Evolutionary conservation across 177 flowering plant species (phyloP), one percentile per base, ranked within the genome.

Genomic region (Vitis hybrid): DNA sequence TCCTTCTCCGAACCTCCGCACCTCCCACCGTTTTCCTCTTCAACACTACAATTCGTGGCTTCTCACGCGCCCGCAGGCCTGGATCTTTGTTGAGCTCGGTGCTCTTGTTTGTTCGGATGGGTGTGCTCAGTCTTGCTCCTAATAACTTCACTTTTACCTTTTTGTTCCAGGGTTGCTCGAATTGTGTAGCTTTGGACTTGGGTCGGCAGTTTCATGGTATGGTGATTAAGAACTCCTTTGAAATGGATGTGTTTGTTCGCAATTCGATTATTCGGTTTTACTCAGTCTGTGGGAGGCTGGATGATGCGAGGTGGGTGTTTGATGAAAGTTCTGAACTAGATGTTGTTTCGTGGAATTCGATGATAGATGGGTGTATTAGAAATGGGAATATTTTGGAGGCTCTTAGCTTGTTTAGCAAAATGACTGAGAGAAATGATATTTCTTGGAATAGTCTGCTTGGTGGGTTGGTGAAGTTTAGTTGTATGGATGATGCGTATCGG

Each of bases 221-320:
- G 22, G 65, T 62, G 65, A 62, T 45, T 18, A 62, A 39, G 65
- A 62, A 62, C 20, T 62, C 52, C 10, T 62, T 62, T 65, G 68
- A 2, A 2, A 51, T 9, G 31, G 57, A 65, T 49, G 19, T 65
- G 20, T 51, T 5, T 49, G 67, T 65, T 49, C 13, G 45, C 4
- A 65, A 65, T 65, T 22, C 58, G 3, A 19, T 65, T 3, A 65
- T 65, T 10, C 49, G 31, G 39, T 22, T 51, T 51, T 52, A 51
- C 19, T 49, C 59, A 5, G 59, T 51, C 10, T 51, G 68, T 20
- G 58, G 58, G 31, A 22, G 50, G 14, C 26, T 65, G 56, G 49
- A 22, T 10, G 16, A 51, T 22, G 68, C 58, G 3, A 5, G 58
- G 26, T 1, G 8, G 10, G 19, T 51, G 57, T 65, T 65, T 49